A percentile compares a stretch with the other conserved stretches of the same genome.
phyloP scores from a whole-genome alignment of 768 basidiomycete species.

The Suillus americanus region DNA sequence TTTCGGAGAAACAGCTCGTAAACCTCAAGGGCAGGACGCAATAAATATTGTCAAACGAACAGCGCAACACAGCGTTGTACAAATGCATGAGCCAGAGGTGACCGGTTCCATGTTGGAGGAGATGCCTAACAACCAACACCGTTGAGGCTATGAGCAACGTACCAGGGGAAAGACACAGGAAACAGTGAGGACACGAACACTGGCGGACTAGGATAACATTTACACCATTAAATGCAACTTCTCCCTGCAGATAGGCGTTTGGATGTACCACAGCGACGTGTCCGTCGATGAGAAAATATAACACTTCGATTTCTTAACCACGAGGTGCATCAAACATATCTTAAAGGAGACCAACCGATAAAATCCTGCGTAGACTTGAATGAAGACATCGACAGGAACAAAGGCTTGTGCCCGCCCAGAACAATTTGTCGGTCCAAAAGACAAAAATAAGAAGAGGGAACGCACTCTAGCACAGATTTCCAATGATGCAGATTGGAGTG shows the following conservation, averaged over 20 bases:
- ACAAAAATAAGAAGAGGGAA: too few relatives aligned
- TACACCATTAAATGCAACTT: neutral
- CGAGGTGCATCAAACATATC: slow-evolving; percentile 33
- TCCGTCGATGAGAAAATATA: neutral
- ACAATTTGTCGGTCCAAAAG: too few relatives aligned
- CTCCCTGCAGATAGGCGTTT: neutral
- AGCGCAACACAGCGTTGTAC: neutral
- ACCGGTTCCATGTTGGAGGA: neutral
- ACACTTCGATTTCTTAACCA: slow-evolving; percentile 40
- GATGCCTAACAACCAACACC: neutral
- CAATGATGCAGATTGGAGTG: slow-evolving; percentile 29
- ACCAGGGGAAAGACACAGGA: neutral
- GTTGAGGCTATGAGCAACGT: neutral
- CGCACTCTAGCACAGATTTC: neutral
- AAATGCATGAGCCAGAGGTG: neutral
- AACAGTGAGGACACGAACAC: neutral
- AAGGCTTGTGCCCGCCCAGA: too few relatives aligned
- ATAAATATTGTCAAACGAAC: neutral
- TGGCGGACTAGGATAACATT: neutral
- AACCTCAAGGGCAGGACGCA: neutral
- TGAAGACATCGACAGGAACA: too few relatives aligned
- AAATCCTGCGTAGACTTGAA: too few relatives aligned
- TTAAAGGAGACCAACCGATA: too few relatives aligned
- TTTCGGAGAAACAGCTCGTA: neutral
- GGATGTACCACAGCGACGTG: neutral